A percentile compares a stretch with the other conserved stretches of the same genome.
Conservation (phyloP, 345 rosid species). For the Linum tenue region DNA sequence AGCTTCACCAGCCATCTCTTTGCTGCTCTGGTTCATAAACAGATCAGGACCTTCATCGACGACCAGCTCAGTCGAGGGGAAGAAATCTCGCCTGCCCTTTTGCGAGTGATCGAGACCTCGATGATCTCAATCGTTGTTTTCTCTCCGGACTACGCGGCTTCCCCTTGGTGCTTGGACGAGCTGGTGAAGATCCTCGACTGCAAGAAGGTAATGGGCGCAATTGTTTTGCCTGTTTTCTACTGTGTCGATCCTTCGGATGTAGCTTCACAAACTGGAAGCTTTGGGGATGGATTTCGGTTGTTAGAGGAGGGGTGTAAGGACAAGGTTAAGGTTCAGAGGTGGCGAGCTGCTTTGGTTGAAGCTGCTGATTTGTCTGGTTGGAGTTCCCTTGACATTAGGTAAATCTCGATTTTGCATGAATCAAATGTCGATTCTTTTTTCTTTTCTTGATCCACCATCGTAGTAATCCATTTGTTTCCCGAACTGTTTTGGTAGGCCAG, state of each 20-base stretch:
- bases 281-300: neutral
- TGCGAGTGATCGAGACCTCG: neutral
- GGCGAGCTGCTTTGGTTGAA: neutral
- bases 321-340: neutral
- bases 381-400: neutral
- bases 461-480: neutral
- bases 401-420: neutral
- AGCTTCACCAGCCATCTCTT: conserved; percentile 3
- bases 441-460: neutral
- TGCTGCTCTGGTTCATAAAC: neutral
- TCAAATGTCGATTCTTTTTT: no score
- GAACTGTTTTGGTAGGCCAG: neutral
- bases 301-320: neutral
- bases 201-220: neutral
- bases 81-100: neutral
- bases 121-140: neutral
- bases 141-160: neutral
- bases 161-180: neutral
- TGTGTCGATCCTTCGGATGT: neutral
- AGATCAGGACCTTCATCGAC: conserved; percentile 4
- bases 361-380: neutral
- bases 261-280: neutral
- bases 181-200: neutral
- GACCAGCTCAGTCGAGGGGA: neutral
- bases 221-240: neutral